phyloP scores from a whole-genome alignment of 768 basidiomycete species.

The Boletus patriciae region DNA sequence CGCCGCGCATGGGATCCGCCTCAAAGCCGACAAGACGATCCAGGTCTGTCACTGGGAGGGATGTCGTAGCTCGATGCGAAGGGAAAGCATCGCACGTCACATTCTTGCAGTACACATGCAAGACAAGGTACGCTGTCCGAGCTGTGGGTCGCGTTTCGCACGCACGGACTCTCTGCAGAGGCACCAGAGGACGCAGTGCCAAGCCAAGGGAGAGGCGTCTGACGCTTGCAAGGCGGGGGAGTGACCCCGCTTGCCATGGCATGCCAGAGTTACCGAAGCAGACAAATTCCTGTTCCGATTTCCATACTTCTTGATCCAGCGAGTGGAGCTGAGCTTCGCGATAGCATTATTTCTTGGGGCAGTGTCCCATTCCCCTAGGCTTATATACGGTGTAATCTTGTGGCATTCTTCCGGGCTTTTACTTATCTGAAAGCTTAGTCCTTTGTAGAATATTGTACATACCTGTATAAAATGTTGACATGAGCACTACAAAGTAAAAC shows the following conservation, averaged over 20 bases:
- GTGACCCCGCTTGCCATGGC: neutral
- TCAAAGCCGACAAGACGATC: constrained; percentile 7
- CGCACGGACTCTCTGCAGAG: constrained; percentile 28
- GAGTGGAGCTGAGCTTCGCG: neutral
- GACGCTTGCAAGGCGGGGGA: neutral
- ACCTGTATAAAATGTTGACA: neutral
- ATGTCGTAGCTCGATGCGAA: constrained; percentile 21
- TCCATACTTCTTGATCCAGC: neutral
- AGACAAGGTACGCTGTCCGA: constrained; percentile 20
- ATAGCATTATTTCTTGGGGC: neutral
- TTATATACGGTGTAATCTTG: neutral
- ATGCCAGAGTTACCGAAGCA: neutral
- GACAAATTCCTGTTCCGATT: neutral
- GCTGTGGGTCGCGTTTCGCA: constrained; percentile 23
- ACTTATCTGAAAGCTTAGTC: neutral
- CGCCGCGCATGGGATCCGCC: constrained; percentile 2
- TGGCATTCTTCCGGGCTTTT: neutral
- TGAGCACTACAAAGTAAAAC: neutral
- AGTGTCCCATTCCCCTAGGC: neutral
- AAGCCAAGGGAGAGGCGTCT: neutral
- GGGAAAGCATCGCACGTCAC: constrained; percentile 30
- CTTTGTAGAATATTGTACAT: neutral
- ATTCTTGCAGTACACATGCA: constrained; percentile 23
- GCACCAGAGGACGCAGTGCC: constrained; percentile 18
- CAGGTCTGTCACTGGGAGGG: constrained; percentile 18